Conservation (phyloP, 2,329 filamentous ascomycete species). For the Dactylellina sp. region DNA sequence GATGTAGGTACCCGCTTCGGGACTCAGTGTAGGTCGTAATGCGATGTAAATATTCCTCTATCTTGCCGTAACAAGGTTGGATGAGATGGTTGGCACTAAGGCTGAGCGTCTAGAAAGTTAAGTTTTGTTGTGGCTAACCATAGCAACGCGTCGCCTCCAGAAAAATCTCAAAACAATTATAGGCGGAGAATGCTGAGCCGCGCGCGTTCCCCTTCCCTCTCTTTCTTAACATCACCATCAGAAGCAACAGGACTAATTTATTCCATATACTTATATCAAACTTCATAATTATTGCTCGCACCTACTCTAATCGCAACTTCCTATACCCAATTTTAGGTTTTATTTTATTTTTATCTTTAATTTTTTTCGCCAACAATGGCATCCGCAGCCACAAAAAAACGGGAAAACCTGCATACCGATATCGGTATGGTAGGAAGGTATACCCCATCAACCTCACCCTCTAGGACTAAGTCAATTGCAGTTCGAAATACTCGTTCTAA, state of each 20-base stretch:
- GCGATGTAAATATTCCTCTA: too few relatives aligned
- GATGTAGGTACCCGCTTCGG: too few relatives aligned
- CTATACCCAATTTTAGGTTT: background rate
- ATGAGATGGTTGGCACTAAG: too few relatives aligned
- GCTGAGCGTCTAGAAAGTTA: too few relatives aligned
- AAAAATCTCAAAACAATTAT: slow-evolving; percentile 14
- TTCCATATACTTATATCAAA: background rate
- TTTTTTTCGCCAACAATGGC: slow-evolving; percentile 26
- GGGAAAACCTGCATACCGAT: slow-evolving; percentile 52
- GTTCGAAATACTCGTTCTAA: too few relatives aligned
- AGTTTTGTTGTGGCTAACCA: too few relatives aligned
- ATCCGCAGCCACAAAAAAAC: slow-evolving; percentile 22
- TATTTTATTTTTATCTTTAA: background rate
- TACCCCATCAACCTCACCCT: background rate
- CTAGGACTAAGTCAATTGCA: background rate
- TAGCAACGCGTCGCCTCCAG: too few relatives aligned
- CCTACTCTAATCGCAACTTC: background rate
- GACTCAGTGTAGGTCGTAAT: too few relatives aligned
- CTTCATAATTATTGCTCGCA: background rate
- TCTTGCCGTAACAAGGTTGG: too few relatives aligned
- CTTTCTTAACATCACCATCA: background rate
- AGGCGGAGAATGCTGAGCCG: background rate
- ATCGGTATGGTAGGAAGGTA: slow-evolving; percentile 53
- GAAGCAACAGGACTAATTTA: background rate
- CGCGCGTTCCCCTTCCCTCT: background rate